Percentiles rank a stretch among this genome's conserved stretches.
Evolutionary conservation across 148 eudicot genomes (phyloP).

Genomic region (Vaccinium darrowii): DNA sequence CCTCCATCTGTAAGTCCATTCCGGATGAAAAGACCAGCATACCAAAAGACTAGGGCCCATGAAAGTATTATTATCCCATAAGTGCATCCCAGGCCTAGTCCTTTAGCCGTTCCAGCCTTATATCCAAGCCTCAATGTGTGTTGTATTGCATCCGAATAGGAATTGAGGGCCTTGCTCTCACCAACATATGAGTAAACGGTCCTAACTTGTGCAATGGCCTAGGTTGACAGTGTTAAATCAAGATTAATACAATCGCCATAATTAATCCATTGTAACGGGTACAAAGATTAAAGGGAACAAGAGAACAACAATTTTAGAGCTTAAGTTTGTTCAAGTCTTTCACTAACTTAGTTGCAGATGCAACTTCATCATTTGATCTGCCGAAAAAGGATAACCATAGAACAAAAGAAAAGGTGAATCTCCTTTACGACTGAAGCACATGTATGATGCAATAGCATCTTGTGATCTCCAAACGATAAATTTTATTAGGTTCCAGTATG

Average conservation of each 20-base stretch:
- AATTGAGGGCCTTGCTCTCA: conserved; percentile 81
- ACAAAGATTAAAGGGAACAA: too few relatives aligned
- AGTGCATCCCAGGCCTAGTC: conserved; percentile 96
- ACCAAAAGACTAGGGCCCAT: conserved; percentile 99
- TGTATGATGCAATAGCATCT: neutral
- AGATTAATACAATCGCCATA: too few relatives aligned
- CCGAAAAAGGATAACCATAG: neutral
- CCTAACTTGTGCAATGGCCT: conserved; percentile 98
- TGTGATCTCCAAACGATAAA: neutral
- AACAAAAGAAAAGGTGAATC: neutral
- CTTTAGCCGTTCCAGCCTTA: conserved; percentile 99
- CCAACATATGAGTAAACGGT: conserved; percentile 96
- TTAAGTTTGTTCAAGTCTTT: too few relatives aligned
- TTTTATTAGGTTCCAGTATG: too few relatives aligned
- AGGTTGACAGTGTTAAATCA: neutral
- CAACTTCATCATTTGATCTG: neutral
- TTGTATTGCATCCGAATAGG: conserved; percentile 93
- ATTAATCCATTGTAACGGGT: too few relatives aligned
- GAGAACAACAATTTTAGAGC: neutral
- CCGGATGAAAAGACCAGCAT: conserved; percentile 95
- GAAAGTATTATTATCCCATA: conserved; percentile 99
- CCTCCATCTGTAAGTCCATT: conserved; percentile 97
- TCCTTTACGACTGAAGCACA: neutral
- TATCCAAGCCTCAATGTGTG: conserved; percentile 88
- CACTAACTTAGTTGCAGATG: neutral